A percentile compares a stretch with the other conserved stretches of the same genome.
These are phyloP conservation scores for Cordyceps militaris DNA, from an alignment of 2,329 filamentous ascomycete species.

Conservation along the genomic window DNA sequence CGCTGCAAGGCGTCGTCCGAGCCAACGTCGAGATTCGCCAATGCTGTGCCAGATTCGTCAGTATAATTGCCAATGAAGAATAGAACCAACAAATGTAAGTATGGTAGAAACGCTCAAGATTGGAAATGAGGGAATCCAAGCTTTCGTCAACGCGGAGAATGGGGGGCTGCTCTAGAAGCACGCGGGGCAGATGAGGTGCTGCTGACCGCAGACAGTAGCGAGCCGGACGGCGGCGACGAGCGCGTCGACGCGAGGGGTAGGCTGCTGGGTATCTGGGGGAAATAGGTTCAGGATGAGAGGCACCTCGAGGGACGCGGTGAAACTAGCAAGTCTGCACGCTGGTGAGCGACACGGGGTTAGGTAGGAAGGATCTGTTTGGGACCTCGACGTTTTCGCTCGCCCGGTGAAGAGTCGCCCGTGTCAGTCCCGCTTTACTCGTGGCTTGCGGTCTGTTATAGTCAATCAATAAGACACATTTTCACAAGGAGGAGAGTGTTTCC, in stretches of 20 bases:
- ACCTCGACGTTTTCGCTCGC: neutral
- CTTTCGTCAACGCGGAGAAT: constrained; percentile 9
- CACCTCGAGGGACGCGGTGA: neutral
- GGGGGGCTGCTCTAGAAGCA: neutral
- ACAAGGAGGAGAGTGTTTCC: neutral
- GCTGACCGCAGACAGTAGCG: neutral
- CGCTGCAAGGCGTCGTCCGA: constrained; percentile 10
- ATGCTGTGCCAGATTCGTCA: neutral
- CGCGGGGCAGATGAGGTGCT: constrained; percentile 8
- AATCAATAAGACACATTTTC: neutral
- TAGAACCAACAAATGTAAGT: too few species aligned
- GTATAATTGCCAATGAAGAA: too few species aligned
- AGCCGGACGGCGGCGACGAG: neutral
- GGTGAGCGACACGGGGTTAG: too few species aligned
- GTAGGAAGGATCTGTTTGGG: too few species aligned
- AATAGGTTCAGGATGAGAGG: constrained; percentile 6
- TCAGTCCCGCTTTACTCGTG: too few species aligned
- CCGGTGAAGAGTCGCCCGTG: neutral
- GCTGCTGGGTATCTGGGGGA: neutral
- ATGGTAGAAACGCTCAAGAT: neutral
- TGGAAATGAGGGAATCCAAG: neutral
- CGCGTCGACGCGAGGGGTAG: neutral
- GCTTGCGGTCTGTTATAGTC: neutral
- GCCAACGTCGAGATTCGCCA: constrained; percentile 6
- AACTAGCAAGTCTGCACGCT: neutral